These are phyloP conservation scores for Triangularia verruculosa DNA, from an alignment of 2,329 filamentous ascomycete genomes.

Conservation along the genomic window DNA sequence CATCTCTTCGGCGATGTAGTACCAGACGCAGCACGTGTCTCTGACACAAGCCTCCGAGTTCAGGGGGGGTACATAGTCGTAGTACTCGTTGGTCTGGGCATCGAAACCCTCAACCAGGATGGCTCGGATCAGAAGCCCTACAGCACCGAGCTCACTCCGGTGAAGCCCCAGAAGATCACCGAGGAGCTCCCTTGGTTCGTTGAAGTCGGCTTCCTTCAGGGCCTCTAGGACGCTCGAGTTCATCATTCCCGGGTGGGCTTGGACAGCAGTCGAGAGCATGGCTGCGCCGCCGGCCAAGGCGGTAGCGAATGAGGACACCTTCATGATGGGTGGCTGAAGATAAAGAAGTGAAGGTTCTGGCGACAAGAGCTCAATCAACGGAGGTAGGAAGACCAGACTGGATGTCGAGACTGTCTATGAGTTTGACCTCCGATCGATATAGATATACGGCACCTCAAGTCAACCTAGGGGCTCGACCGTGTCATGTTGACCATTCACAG, in stretches of 20 bases:
- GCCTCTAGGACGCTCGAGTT: neutral
- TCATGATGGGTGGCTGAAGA: neutral
- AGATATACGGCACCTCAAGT: neutral
- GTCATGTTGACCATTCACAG: neutral
- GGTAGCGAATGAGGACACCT: neutral
- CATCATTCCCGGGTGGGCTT: constrained; percentile 2
- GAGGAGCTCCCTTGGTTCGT: neutral
- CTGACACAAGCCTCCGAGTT: constrained; percentile 28
- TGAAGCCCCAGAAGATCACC: neutral
- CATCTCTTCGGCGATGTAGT: constrained; percentile 38
- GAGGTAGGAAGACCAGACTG: neutral
- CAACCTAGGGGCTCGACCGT: neutral
- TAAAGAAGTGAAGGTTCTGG: neutral
- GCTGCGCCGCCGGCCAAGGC: neutral
- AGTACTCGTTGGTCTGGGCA: constrained; percentile 22
- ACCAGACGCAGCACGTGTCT: constrained; percentile 40
- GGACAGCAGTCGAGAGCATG: neutral
- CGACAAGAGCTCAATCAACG: neutral
- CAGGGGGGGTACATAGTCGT: constrained; percentile 22
- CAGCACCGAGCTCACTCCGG: neutral
- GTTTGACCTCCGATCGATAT: neutral
- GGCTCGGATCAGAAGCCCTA: neutral
- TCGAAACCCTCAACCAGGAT: neutral
- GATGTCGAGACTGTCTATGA: neutral
- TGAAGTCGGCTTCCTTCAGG: constrained; percentile 1